These are phyloP conservation scores for Forsythia suspensa DNA, from an alignment of 257 asterid species.

Conservation along the genomic window DNA sequence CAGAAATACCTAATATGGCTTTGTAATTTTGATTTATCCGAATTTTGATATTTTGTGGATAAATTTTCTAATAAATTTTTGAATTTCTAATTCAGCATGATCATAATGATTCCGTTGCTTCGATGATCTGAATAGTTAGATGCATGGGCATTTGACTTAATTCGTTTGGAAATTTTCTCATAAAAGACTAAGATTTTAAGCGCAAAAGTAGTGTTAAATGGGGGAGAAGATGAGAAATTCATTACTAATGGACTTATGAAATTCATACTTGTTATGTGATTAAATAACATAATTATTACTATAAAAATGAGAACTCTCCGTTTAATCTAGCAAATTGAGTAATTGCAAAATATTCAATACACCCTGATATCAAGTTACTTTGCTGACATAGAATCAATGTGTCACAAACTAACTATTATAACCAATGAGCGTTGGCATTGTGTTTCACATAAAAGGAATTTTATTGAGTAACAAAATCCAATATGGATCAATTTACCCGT, in stretches of 20 bases:
- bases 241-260: not conserved
- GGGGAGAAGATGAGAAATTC: not conserved
- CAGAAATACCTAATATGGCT: not conserved
- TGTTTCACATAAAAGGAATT: no score
- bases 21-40: not conserved
- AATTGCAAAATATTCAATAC: not conserved
- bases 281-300: not conserved
- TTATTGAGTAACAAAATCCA: no score
- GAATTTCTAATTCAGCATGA: not conserved
- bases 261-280: not conserved
- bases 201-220: not conserved
- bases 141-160: not conserved
- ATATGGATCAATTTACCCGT: no score
- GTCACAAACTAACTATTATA: not conserved
- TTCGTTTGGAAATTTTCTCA: not conserved
- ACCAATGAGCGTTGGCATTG: no score
- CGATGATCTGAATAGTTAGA: not conserved
- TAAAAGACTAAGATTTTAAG: not conserved
- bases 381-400: not conserved
- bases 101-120: not conserved
- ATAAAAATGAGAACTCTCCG: not conserved
- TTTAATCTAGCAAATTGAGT: not conserved
- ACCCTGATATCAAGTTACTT: not conserved
- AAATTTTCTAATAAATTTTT: not conserved
- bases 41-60: not conserved